Evolutionary conservation across 2,329 filamentous ascomycete genomes (phyloP).

Genomic region (Chaetomium olivaceum): DNA sequence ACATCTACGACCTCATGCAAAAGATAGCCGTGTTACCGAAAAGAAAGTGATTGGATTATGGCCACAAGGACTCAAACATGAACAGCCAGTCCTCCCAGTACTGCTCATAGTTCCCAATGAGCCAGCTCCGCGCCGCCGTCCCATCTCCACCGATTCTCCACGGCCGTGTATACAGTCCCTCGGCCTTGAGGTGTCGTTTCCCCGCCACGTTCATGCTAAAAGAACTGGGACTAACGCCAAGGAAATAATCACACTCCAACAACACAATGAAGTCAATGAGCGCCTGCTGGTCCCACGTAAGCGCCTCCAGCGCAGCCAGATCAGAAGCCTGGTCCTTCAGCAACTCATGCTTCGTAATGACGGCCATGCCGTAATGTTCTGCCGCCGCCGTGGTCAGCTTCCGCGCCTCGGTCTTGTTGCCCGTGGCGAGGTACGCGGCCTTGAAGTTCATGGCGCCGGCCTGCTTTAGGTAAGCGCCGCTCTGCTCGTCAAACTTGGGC

Average conservation of each 20-base stretch:
- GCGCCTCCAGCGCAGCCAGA: constrained; percentile 38
- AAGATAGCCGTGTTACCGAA: neutral
- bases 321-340: constrained; percentile 35
- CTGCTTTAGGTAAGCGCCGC: constrained; percentile 42
- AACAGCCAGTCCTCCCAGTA: constrained; percentile 53
- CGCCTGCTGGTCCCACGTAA: constrained; percentile 49
- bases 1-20: too few species aligned
- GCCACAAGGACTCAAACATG: constrained; percentile 50
- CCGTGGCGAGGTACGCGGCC: constrained; percentile 49
- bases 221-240: constrained; percentile 49
- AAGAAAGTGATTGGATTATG: neutral
- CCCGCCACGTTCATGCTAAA: constrained; percentile 51
- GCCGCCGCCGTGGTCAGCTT: constrained; percentile 41
- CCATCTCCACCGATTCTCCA: constrained; percentile 47
- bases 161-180: constrained; percentile 45
- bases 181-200: constrained; percentile 46
- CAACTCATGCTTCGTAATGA: constrained; percentile 44
- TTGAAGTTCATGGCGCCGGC: constrained; percentile 38
- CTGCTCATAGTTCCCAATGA: constrained; percentile 47
- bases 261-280: constrained; percentile 47
- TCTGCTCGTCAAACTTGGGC: constrained; percentile 48
- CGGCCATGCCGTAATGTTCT: constrained; percentile 38
- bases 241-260: constrained; percentile 43
- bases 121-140: constrained; percentile 46
- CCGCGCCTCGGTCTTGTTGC: constrained; percentile 45